Conservation (phyloP, 2,329 filamentous ascomycete genomes). For the Fusarium kyushuense region DNA sequence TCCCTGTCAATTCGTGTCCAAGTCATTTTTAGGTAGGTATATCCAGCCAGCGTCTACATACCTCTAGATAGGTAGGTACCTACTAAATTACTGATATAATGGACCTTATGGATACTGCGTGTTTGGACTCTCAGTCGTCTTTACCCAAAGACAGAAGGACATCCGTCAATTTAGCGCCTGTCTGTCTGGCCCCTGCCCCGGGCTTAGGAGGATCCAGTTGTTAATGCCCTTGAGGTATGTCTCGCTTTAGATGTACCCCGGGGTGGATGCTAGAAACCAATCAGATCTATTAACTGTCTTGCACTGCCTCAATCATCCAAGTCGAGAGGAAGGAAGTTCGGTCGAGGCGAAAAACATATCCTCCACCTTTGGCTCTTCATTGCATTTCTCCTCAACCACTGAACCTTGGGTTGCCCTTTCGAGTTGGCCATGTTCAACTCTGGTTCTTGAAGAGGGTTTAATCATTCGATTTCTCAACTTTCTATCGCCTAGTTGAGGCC, state of each 20-base stretch:
- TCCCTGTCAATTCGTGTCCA: neutral
- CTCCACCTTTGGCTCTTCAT: constrained; percentile 6
- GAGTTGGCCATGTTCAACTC: constrained; percentile 18
- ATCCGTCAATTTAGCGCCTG: constrained; percentile 23
- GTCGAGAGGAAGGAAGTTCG: constrained; percentile 17
- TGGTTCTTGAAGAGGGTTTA: constrained; percentile 6
- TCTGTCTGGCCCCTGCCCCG: constrained; percentile 26
- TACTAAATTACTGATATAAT: neutral
- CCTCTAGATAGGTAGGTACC: too few species aligned
- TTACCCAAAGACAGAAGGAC: constrained; percentile 26
- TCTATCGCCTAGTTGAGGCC: constrained; percentile 15
- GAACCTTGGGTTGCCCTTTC: constrained; percentile 18
- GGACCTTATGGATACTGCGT: constrained; percentile 9
- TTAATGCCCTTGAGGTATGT: constrained; percentile 9
- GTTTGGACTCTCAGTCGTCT: neutral
- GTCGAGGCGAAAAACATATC: constrained; percentile 26
- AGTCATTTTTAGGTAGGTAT: constrained; percentile 3
- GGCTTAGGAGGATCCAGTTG: constrained; percentile 12
- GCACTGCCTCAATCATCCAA: constrained; percentile 41
- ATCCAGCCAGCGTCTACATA: neutral
- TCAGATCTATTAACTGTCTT: constrained; percentile 22
- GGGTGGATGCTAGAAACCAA: constrained; percentile 21
- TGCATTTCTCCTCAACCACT: constrained; percentile 28
- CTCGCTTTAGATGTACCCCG: constrained; percentile 7
- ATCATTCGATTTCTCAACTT: constrained; percentile 10